Evolutionary conservation across 116 monocot species (phyloP), one percentile per base, ranked within the genome.

Genomic region (Dioscorea cayenensis): DNA sequence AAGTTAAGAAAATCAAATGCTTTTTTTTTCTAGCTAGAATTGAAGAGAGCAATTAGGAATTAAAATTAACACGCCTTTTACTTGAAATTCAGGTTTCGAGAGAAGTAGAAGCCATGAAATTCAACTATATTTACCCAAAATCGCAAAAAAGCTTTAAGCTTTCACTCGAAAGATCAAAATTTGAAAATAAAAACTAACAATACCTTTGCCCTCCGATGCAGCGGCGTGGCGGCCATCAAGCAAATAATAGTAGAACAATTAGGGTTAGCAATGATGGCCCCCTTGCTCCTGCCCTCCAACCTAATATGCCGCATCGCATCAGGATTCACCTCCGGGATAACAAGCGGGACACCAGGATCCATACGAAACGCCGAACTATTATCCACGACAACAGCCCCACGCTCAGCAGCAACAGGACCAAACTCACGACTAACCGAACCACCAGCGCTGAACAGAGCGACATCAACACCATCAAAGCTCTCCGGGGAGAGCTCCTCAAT

Each of bases 241-340:
- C 93, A 97, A 37, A 97, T 97, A 59, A 97, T 97, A 14, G 88
- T 94, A 2, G 94, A 94, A 38, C 94, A 94, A 73, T 94, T 94
- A 25, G 97, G 97, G 78, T 93, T 97, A 2, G 97, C 90, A 67
- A 97, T 83, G 12, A 97, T 51, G 37, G 86, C 88, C 5, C 94
- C 94, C 38, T 88, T 80, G 16, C 82, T 85, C 29, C 50, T 78
- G 36, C 90, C 79, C 20, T 62, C 7, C 28, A 92, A 51, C 77
- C 67, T 81, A 6, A 90, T 71, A 72, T 85, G 78, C 66, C 52
- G 79, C 90, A 90, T 96, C 2, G 96, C 92, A 51, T 88, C 92
- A 11, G 90, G 74, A 63, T 96, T 96, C 65, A 96, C 96, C 82
- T 96, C 94, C 20, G 90, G 92, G 6, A 96, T 88, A 6, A 96